A percentile compares a stretch with the other conserved stretches of the same genome.
phyloP scores from a whole-genome alignment of 768 basidiomycete genomes.

The Trametes elegans region DNA sequence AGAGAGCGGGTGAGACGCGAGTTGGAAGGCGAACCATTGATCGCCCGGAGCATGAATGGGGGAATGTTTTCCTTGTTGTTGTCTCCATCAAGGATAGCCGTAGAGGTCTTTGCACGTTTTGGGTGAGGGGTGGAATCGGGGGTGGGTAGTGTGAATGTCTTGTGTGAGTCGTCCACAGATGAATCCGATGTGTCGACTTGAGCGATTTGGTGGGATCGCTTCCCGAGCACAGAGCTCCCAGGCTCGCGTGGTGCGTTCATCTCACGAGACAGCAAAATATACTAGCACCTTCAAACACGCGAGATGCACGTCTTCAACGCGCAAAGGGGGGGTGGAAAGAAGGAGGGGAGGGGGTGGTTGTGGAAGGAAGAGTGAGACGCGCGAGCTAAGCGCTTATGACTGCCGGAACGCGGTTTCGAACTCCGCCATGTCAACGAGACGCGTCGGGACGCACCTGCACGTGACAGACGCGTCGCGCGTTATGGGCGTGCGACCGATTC shows the following conservation, averaged over 20 bases:
- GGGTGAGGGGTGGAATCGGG: constrained; percentile 63
- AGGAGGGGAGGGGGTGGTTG: constrained; percentile 17
- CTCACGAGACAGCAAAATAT: not conserved
- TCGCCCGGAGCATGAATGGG: constrained; percentile 45
- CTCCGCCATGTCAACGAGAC: constrained; percentile 31
- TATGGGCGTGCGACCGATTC: not conserved
- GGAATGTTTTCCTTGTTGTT: constrained; percentile 79
- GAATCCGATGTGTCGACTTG: constrained; percentile 27
- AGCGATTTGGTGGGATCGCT: constrained; percentile 31
- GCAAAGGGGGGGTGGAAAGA: constrained; percentile 11
- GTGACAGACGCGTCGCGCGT: constrained; percentile 26
- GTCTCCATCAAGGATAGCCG: constrained; percentile 46
- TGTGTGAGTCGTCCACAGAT: constrained; percentile 32
- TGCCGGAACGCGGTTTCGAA: constrained; percentile 24
- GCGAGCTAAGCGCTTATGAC: constrained; percentile 18
- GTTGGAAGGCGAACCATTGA: constrained; percentile 33
- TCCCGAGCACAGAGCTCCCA: constrained; percentile 34
- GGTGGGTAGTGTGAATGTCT: constrained; percentile 39
- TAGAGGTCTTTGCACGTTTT: constrained; percentile 59
- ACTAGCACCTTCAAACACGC: not conserved
- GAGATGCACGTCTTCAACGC: constrained; percentile 4
- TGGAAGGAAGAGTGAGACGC: constrained; percentile 19
- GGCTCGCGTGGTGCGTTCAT: constrained; percentile 24
- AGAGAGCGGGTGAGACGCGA: constrained; percentile 34
- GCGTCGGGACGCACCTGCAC: constrained; percentile 20